Evolutionary conservation across 345 rosid genomes (phyloP).

Genomic region (Lagerstroemia speciosa): DNA sequence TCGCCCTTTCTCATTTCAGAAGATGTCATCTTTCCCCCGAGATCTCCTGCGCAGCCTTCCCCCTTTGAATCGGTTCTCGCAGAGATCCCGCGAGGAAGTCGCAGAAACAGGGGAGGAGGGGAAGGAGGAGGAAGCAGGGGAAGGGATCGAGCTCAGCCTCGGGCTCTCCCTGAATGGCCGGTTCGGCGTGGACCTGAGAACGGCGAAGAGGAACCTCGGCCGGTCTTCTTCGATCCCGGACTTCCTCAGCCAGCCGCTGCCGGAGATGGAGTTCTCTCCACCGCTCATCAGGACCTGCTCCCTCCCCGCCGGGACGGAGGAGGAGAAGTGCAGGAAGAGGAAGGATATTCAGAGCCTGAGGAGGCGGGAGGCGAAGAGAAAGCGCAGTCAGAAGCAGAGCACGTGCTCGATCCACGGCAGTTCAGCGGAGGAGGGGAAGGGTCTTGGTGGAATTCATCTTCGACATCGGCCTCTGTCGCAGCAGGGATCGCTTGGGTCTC

Average conservation of each 20-base stretch:
- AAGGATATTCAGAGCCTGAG: constrained; percentile 52
- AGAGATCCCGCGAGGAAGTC: not conserved
- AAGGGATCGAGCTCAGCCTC: constrained; percentile 59
- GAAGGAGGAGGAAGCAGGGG: not conserved
- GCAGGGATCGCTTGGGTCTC: constrained; percentile 4
- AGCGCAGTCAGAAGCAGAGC: constrained; percentile 64
- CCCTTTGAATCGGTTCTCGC: not conserved
- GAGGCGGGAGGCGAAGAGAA: constrained; percentile 75
- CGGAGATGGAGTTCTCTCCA: constrained; percentile 15
- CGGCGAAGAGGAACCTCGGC: constrained; percentile 28
- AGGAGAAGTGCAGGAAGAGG: constrained; percentile 68
- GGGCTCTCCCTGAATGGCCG: constrained; percentile 75
- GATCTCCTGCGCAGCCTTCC: constrained; percentile 10
- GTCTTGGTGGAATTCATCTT: not conserved
- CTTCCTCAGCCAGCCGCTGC: constrained; percentile 23
- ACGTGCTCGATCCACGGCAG: not conserved
- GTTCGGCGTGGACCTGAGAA: constrained; percentile 63
- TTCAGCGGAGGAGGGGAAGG: too few species aligned
- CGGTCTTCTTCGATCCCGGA: constrained; percentile 61
- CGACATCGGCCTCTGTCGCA: constrained; percentile 1
- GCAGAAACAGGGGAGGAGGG: constrained; percentile 1
- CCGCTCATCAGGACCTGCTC: constrained; percentile 49
- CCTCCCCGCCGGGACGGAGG: constrained; percentile 55
- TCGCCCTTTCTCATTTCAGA: not conserved
- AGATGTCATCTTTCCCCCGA: constrained; percentile 3